Percentiles rank a stretch among this genome's conserved stretches.
phyloP scores from a whole-genome alignment of 192 early-diverging fungal species.

The Chytriomyces sp. region DNA sequence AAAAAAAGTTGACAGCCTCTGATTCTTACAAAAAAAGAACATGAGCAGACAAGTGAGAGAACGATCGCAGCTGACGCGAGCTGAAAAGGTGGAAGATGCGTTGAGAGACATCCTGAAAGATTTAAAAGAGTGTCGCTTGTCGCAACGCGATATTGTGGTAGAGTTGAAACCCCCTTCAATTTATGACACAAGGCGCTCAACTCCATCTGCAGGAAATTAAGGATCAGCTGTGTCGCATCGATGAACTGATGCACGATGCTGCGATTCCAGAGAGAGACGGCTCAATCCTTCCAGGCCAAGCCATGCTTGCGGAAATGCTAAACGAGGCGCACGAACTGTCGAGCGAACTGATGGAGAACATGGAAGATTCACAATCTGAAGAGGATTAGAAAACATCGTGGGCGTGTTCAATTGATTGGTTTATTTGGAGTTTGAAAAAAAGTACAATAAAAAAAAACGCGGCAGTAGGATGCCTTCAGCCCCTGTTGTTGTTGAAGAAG shows the following conservation, averaged over 20 bases:
- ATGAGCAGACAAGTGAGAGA: neutral
- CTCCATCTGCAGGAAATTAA: constrained; percentile 20
- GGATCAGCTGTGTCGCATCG: constrained; percentile 16
- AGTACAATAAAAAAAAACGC: neutral
- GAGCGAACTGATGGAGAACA: constrained; percentile 12
- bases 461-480: neutral
- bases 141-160: constrained; percentile 18
- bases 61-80: constrained; percentile 15
- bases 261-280: constrained; percentile 25
- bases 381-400: constrained; percentile 15
- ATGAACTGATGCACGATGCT: constrained; percentile 14
- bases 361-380: neutral
- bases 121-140: constrained; percentile 8
- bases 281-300: constrained; percentile 27
- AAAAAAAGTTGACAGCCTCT: neutral
- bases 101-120: constrained; percentile 26
- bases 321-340: constrained; percentile 29
- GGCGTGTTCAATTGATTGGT: neutral
- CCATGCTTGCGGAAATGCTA: constrained; percentile 23
- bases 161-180: neutral
- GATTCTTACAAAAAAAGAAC: neutral
- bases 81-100: constrained; percentile 21
- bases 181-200: neutral
- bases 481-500: neutral
- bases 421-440: neutral